Conservation (phyloP, 306 rosid species). For the Medicago ruthenica region DNA sequence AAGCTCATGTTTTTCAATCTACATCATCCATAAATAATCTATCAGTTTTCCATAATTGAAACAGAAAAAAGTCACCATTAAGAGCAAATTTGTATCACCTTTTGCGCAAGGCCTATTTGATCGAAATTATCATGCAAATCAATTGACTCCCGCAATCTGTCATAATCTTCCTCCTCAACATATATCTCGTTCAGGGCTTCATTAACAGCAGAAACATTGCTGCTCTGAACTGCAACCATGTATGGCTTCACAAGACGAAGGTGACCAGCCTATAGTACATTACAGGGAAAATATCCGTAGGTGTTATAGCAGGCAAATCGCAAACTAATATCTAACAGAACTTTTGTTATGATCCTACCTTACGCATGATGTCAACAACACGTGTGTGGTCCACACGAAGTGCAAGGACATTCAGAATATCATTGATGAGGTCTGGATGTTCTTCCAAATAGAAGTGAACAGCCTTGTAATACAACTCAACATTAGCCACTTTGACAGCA, state of each 20-base stretch:
- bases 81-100: slow-evolving; percentile 58
- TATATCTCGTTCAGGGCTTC: slow-evolving; percentile 97
- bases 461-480: slow-evolving; percentile 94
- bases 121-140: slow-evolving; percentile 98
- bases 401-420: slow-evolving; percentile 96
- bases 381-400: slow-evolving; percentile 98
- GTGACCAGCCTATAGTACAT: slow-evolving; percentile 82
- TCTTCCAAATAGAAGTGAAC: slow-evolving; percentile 99
- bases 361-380: slow-evolving; percentile 97
- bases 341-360: slow-evolving; percentile 54
- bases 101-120: slow-evolving; percentile 98
- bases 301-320: slow-evolving; percentile 7
- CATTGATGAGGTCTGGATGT: slow-evolving; percentile 97
- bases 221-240: slow-evolving; percentile 99
- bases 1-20: slow-evolving; percentile 98
- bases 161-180: slow-evolving; percentile 98
- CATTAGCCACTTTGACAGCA: slow-evolving; percentile 90
- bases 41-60: slow-evolving; percentile 44
- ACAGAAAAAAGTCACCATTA: slow-evolving; percentile 26
- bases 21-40: slow-evolving; percentile 42
- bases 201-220: slow-evolving; percentile 96
- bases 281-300: slow-evolving; percentile 16
- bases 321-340: slow-evolving; percentile 16
- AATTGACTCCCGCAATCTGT: slow-evolving; percentile 96
- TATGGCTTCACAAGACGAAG: slow-evolving; percentile 97